Conservation (phyloP, 805 yeast species). For the Hemisphaericaspora nanyangensis region DNA sequence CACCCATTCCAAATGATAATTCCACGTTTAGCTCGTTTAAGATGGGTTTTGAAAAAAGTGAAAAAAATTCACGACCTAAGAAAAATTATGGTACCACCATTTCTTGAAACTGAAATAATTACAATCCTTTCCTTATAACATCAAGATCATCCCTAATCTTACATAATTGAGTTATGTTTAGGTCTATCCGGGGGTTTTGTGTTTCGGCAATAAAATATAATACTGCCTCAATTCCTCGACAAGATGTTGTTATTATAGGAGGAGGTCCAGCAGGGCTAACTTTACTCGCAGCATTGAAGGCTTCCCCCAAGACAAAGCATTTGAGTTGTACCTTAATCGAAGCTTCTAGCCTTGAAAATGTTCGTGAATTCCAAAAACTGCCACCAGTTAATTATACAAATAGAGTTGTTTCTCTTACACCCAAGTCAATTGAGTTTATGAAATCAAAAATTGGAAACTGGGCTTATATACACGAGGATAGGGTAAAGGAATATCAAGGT, state of each 20-base stretch:
- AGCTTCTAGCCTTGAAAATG: conserved; percentile 53
- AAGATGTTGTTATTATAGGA: conserved; percentile 84
- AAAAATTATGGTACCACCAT: background rate
- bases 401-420: conserved; percentile 83
- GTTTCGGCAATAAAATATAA: background rate
- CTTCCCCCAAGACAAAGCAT: conserved; percentile 56
- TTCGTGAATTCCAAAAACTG: conserved; percentile 41
- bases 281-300: conserved; percentile 73
- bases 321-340: conserved; percentile 71
- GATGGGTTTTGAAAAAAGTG: too few species aligned
- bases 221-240: conserved; percentile 10
- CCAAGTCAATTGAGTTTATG: conserved; percentile 66
- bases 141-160: too few species aligned
- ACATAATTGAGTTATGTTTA: background rate
- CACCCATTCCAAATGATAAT: too few species aligned
- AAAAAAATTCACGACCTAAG: too few species aligned
- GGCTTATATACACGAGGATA: conserved; percentile 60
- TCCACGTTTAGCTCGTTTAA: too few species aligned
- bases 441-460: conserved; percentile 67
- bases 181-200: background rate
- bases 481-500: conserved; percentile 76
- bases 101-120: background rate
- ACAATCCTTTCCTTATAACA: background rate
- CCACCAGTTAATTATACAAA: conserved; percentile 62
- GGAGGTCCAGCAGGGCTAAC: conserved; percentile 98